Conservation (phyloP, 2,329 filamentous ascomycete genomes). For the Rugonectria rugulosa region DNA sequence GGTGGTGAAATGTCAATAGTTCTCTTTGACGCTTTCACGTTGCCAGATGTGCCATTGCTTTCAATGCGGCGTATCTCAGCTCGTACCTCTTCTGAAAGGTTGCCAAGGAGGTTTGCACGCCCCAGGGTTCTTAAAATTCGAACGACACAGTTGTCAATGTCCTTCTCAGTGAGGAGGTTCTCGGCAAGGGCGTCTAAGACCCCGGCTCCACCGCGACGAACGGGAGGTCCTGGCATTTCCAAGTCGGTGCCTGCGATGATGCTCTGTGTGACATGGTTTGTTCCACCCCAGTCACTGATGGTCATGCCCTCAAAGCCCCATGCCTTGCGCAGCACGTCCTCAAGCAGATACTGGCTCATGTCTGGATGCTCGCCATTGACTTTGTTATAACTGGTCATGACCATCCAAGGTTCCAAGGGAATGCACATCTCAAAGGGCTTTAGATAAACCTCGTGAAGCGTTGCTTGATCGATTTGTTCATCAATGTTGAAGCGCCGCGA, state of each 20-base stretch:
- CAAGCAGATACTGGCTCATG: background rate
- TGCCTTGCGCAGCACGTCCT: slow-evolving; percentile 39
- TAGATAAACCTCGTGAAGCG: slow-evolving; percentile 9
- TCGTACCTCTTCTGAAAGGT: background rate
- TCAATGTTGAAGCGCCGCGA: slow-evolving; percentile 8
- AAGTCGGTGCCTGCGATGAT: slow-evolving; percentile 36
- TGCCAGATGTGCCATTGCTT: too few species aligned
- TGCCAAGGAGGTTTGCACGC: background rate
- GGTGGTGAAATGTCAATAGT: too few species aligned
- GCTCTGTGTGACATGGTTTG: slow-evolving; percentile 36
- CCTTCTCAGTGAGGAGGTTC: too few species aligned
- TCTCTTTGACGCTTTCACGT: too few species aligned
- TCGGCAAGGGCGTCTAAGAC: background rate
- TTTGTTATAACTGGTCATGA: slow-evolving; percentile 7
- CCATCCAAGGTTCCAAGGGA: slow-evolving; percentile 64
- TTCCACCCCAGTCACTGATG: slow-evolving; percentile 45
- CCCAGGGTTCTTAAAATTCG: too few species aligned
- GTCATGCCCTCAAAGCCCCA: slow-evolving; percentile 44
- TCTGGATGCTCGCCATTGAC: background rate
- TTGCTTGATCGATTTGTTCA: slow-evolving; percentile 4
- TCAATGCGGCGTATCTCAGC: background rate
- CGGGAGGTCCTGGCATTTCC: slow-evolving; percentile 19
- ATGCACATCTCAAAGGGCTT: slow-evolving; percentile 51
- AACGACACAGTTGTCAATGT: too few species aligned
- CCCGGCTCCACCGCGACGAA: background rate